Evolutionary conservation across 306 rosid species (phyloP).

Genomic region (Glycine soja): DNA sequence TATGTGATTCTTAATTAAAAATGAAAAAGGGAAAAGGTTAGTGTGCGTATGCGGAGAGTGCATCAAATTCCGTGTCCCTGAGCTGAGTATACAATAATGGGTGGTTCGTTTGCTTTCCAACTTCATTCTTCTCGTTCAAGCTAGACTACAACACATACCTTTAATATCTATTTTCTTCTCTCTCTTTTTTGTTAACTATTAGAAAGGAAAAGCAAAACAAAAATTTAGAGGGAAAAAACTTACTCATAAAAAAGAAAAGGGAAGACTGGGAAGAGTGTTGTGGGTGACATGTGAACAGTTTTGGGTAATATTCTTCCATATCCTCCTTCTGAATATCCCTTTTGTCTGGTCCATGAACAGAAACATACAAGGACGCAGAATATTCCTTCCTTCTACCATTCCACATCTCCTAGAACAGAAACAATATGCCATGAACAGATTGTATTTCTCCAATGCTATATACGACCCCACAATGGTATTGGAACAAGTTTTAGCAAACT

Average conservation of each 20-base stretch:
- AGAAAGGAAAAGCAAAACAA: constrained; percentile 16
- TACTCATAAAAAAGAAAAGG: background rate
- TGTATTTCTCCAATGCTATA: background rate
- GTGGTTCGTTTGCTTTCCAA: constrained; percentile 66
- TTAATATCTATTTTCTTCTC: constrained; percentile 39
- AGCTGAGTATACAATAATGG: constrained; percentile 38
- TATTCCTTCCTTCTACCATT: constrained; percentile 51
- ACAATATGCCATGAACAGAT: constrained; percentile 32
- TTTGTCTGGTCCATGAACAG: constrained; percentile 58
- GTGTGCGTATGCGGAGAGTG: constrained; percentile 35
- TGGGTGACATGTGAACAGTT: constrained; percentile 64
- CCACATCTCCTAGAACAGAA: background rate
- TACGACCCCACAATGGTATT: background rate
- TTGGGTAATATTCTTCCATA: constrained; percentile 56
- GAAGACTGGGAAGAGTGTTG: constrained; percentile 41
- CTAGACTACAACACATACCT: constrained; percentile 64
- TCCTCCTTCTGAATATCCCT: constrained; percentile 69
- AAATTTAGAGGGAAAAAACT: background rate
- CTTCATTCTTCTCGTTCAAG: constrained; percentile 64
- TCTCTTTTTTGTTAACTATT: background rate
- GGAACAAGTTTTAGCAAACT: no score
- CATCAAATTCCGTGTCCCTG: constrained; percentile 68
- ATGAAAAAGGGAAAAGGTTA: constrained; percentile 34
- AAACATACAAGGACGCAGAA: constrained; percentile 21
- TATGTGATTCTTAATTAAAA: constrained; percentile 16